A percentile compares a stretch with the other conserved stretches of the same genome.
Evolutionary conservation across 176 grass and related monocot species (phyloP).

Genomic region (Chrysopogon serrulatus): DNA sequence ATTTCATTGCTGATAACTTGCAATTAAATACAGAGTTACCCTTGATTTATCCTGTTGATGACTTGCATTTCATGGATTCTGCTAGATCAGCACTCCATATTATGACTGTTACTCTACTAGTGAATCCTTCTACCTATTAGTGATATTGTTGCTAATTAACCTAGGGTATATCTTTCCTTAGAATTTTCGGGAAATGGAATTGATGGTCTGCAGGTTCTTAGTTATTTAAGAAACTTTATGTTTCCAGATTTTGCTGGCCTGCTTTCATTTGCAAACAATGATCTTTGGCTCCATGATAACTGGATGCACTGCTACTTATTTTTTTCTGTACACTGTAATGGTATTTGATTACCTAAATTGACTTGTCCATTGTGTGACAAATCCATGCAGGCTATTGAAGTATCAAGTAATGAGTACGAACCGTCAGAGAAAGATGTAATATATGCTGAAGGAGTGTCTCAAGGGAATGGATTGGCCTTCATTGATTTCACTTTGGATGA

Average conservation of each 20-base stretch:
- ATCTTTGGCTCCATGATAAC: not conserved
- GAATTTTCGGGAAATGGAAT: not conserved
- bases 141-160: not conserved
- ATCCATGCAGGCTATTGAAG: slow-evolving; percentile 74
- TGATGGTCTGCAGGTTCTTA: not conserved
- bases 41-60: not conserved
- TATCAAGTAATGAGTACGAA: slow-evolving; percentile 98
- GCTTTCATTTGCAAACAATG: not conserved
- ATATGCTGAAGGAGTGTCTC: slow-evolving; percentile 90
- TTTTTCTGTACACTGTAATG: not conserved
- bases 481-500: slow-evolving; percentile 91
- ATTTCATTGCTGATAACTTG: not conserved
- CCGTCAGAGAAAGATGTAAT: slow-evolving; percentile 93
- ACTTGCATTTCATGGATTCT: not conserved
- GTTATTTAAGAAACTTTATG: not conserved
- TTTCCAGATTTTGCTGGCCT: not conserved
- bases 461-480: slow-evolving; percentile 89
- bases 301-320: not conserved
- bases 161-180: not conserved
- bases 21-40: not conserved
- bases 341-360: not conserved
- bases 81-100: not conserved
- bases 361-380: slow-evolving; percentile 5
- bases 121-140: not conserved
- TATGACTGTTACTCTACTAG: not conserved